A percentile compares a stretch with the other conserved stretches of the same genome.
Evolutionary conservation across 768 basidiomycete genomes (phyloP).

Genomic region (Brasilioporus rufonigricans): DNA sequence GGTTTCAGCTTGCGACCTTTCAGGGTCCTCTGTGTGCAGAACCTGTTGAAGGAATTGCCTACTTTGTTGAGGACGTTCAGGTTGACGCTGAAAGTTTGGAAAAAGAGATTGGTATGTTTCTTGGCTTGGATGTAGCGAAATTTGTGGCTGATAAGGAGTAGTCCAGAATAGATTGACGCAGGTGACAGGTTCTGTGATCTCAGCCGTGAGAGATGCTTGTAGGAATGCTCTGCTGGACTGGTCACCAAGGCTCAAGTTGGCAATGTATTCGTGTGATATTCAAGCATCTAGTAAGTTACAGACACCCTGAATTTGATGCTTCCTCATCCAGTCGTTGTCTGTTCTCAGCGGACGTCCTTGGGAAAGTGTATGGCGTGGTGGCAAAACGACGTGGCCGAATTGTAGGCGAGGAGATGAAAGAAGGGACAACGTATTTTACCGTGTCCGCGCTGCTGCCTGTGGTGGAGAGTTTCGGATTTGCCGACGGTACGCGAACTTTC

Average conservation of each 20-base stretch:
- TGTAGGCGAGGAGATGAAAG: constrained; percentile 97
- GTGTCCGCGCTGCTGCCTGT: constrained; percentile 90
- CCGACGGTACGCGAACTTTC: constrained; percentile 63
- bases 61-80: constrained; percentile 77
- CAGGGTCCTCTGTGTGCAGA: constrained; percentile 96
- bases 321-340: constrained; percentile 2
- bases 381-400: constrained; percentile 89
- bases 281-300: constrained; percentile 85
- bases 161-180: constrained; percentile 81
- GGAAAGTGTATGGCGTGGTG: constrained; percentile 96
- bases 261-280: constrained; percentile 99
- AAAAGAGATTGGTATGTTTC: constrained; percentile 62
- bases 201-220: constrained; percentile 86
- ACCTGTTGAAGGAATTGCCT: constrained; percentile 90
- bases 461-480: constrained; percentile 96
- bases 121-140: constrained; percentile 1
- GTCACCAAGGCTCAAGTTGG: constrained; percentile 95
- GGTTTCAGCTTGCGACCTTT: constrained; percentile 92
- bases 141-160: constrained; percentile 32
- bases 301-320: constrained; percentile 3
- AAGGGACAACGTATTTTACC: constrained; percentile 93
- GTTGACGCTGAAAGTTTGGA: constrained; percentile 58
- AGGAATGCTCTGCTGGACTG: constrained; percentile 90
- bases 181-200: constrained; percentile 87
- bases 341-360: constrained; percentile 84